phyloP scores from a whole-genome alignment of 2,329 filamentous ascomycete species.

The Malbranchea cinnamomea region DNA sequence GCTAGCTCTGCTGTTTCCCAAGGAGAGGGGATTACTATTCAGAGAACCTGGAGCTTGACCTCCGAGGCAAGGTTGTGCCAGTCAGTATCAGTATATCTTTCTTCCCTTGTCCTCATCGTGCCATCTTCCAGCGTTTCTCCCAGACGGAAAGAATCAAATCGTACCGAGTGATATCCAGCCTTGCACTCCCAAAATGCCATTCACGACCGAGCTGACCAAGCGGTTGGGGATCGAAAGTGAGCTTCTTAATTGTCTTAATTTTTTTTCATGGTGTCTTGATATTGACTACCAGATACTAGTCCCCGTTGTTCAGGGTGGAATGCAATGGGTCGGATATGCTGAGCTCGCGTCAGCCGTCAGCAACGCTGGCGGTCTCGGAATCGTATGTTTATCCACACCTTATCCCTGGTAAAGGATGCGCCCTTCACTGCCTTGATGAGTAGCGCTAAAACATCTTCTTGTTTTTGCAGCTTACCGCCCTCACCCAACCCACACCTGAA shows the following conservation, averaged over 20 bases:
- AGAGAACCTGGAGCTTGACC: no score
- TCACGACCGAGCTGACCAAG: slow-evolving; percentile 49
- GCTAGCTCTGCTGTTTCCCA: no score
- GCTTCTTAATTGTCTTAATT: slow-evolving; percentile 5
- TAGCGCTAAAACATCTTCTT: not conserved
- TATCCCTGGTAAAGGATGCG: not conserved
- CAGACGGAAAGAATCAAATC: no score
- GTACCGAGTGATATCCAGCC: not conserved
- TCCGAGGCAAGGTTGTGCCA: no score
- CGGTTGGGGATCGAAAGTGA: slow-evolving; percentile 39
- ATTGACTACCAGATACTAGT: slow-evolving; percentile 17
- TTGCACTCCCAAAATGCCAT: slow-evolving; percentile 36
- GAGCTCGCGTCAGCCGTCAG: slow-evolving; percentile 39
- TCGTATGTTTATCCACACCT: slow-evolving; percentile 23
- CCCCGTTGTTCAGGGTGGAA: slow-evolving; percentile 36
- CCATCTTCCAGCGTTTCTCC: no score
- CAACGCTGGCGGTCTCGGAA: slow-evolving; percentile 38
- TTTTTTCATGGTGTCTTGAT: not conserved
- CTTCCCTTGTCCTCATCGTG: no score
- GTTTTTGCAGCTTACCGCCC: slow-evolving; percentile 32
- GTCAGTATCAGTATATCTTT: no score
- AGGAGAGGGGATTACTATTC: no score
- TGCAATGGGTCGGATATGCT: slow-evolving; percentile 43
- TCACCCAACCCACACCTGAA: slow-evolving; percentile 85
- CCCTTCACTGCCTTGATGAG: not conserved